These are phyloP conservation scores for Ogataea minuta DNA, from an alignment of 805 yeast species.

Conservation along the genomic window DNA sequence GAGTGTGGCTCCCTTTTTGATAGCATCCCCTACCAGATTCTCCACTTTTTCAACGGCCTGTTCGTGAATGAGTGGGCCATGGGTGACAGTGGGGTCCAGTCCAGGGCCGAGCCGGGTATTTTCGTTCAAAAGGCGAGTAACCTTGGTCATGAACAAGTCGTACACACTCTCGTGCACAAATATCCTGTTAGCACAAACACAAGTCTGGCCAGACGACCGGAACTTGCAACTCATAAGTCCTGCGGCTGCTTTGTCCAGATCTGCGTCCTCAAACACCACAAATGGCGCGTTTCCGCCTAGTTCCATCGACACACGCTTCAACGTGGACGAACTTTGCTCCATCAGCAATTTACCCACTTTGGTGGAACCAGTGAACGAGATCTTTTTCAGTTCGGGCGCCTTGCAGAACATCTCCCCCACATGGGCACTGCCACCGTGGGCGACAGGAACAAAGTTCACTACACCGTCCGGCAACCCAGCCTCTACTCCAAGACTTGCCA, in stretches of 20 bases:
- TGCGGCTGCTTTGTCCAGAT: slow-evolving; percentile 59
- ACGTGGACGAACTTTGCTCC: slow-evolving; percentile 54
- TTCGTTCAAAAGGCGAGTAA: slow-evolving; percentile 41
- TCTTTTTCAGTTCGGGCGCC: slow-evolving; percentile 53
- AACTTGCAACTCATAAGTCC: slow-evolving; percentile 64
- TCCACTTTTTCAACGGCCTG: slow-evolving; percentile 58
- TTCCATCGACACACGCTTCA: slow-evolving; percentile 71
- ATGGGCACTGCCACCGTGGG: slow-evolving; percentile 35
- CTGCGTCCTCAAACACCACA: slow-evolving; percentile 70
- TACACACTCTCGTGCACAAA: slow-evolving; percentile 61
- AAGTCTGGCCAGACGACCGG: slow-evolving; percentile 75
- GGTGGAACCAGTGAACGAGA: slow-evolving; percentile 80
- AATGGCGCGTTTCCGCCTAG: slow-evolving; percentile 83
- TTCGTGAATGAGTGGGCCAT: slow-evolving; percentile 69
- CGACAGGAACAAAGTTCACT: slow-evolving; percentile 58
- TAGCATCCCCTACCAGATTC: slow-evolving; percentile 61
- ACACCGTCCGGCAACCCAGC: slow-evolving; percentile 76
- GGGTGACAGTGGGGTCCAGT: slow-evolving; percentile 53
- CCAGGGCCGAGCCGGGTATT: slow-evolving; percentile 63
- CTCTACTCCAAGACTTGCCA: slow-evolving; percentile 55
- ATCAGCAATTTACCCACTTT: slow-evolving; percentile 65
- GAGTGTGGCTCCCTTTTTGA: slow-evolving; percentile 56
- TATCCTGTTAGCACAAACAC: slow-evolving; percentile 72
- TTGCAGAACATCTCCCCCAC: slow-evolving; percentile 59
- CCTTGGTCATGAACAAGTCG: slow-evolving; percentile 51